Conservation (phyloP, 257 asterid species). For the Fraxinus excelsior region DNA sequence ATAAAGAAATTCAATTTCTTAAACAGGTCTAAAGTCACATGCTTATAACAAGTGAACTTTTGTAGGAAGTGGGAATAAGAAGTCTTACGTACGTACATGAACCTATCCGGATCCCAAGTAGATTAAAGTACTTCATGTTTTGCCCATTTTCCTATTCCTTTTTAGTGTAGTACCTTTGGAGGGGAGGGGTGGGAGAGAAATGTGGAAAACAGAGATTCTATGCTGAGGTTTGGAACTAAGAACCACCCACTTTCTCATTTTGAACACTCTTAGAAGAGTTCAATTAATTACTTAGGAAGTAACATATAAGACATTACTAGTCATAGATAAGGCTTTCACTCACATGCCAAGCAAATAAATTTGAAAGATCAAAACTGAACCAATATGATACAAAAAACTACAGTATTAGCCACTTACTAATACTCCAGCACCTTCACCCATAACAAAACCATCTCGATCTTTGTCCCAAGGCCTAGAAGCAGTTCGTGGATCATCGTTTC, state of each 20-base stretch:
- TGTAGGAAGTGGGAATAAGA: background rate
- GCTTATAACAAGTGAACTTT: background rate
- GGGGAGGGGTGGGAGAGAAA: background rate
- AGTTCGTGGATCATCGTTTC: slow-evolving; percentile 85
- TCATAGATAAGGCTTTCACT: background rate
- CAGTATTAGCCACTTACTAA: slow-evolving; percentile 51
- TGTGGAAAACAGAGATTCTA: background rate
- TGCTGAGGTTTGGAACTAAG: background rate
- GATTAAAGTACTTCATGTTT: background rate
- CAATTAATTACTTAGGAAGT: too few species aligned
- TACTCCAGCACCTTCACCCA: slow-evolving; percentile 95
- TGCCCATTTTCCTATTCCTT: background rate
- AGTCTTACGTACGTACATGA: background rate
- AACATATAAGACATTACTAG: background rate
- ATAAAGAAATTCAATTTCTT: background rate
- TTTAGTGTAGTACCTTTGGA: background rate
- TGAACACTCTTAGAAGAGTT: background rate
- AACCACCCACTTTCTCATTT: background rate
- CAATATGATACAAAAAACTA: background rate
- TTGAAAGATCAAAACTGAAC: background rate
- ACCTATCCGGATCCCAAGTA: background rate
- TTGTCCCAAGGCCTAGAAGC: slow-evolving; percentile 95
- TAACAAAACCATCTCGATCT: slow-evolving; percentile 88
- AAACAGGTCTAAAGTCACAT: background rate
- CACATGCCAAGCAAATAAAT: background rate